Conservation (phyloP, 768 basidiomycete species). For the Dioszegia hungarica region DNA sequence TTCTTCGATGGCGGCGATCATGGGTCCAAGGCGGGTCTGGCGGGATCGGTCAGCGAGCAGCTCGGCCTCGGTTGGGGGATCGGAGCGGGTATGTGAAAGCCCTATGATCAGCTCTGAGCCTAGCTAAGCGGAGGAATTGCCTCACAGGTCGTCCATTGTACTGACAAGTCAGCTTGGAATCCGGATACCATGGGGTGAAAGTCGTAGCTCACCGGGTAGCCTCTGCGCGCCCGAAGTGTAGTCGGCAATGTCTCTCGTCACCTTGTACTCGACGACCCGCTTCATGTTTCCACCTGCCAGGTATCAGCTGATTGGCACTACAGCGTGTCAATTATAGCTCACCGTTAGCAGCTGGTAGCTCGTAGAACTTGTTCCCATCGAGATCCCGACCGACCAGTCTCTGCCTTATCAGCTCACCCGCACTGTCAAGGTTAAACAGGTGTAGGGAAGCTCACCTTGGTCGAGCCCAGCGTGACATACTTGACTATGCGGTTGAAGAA, state of each 20-base stretch:
- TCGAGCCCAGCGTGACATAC: not conserved
- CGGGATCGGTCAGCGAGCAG: constrained; percentile 25
- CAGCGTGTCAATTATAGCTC: not conserved
- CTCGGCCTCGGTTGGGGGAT: constrained; percentile 30
- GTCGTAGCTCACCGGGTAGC: constrained; percentile 29
- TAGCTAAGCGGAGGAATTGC: not conserved
- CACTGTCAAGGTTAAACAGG: too few species aligned
- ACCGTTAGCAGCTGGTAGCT: constrained; percentile 29
- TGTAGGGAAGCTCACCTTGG: constrained; percentile 1
- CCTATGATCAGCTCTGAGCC: constrained; percentile 16
- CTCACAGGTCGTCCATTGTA: constrained; percentile 44
- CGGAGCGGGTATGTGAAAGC: constrained; percentile 38
- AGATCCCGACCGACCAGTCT: constrained; percentile 31
- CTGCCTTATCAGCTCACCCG: constrained; percentile 4
- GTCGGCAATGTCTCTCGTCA: constrained; percentile 31
- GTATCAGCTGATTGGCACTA: not conserved
- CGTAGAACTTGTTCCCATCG: constrained; percentile 38
- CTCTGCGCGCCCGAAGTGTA: constrained; percentile 27
- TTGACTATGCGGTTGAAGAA: constrained; percentile 8
- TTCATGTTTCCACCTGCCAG: constrained; percentile 29
- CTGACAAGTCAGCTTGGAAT: constrained; percentile 12
- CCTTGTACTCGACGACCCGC: constrained; percentile 34
- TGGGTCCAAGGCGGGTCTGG: constrained; percentile 17
- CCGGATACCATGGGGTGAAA: not conserved
- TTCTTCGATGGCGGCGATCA: constrained; percentile 34